phyloP scores from a whole-genome alignment of 2,329 filamentous ascomycete genomes.

The Alternaria solani region DNA sequence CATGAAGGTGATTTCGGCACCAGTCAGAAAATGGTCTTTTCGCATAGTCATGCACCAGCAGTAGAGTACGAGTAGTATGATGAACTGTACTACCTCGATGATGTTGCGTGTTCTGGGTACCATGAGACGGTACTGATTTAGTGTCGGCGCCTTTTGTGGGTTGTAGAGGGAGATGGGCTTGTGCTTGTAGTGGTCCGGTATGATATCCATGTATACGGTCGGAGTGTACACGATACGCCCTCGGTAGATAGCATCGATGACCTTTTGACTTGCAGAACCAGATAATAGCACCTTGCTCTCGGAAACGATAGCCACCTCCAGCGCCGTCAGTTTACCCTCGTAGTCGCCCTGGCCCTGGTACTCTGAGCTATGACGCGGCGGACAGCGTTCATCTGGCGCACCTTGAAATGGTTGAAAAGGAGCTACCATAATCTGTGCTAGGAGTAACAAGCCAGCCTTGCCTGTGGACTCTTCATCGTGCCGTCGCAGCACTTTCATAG shows the following conservation, averaged over 20 bases:
- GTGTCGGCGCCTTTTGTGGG: slow-evolving; percentile 74
- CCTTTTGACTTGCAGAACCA: slow-evolving; percentile 80
- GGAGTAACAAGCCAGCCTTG: slow-evolving; percentile 72
- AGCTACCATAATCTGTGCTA: slow-evolving; percentile 81
- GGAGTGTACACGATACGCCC: slow-evolving; percentile 84
- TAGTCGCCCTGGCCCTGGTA: slow-evolving; percentile 57
- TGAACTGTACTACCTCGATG: slow-evolving; percentile 77
- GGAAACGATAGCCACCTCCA: slow-evolving; percentile 84
- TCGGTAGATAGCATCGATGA: slow-evolving; percentile 83
- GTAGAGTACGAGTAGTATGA: slow-evolving; percentile 73
- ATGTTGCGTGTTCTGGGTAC: slow-evolving; percentile 80
- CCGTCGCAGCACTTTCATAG: slow-evolving; percentile 77
- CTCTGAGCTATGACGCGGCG: slow-evolving; percentile 61
- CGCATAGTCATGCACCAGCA: slow-evolving; percentile 75
- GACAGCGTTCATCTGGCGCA: slow-evolving; percentile 72
- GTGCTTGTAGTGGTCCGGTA: slow-evolving; percentile 86
- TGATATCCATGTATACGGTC: slow-evolving; percentile 80
- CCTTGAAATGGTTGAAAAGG: slow-evolving; percentile 88
- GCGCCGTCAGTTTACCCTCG: slow-evolving; percentile 72
- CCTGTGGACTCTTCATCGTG: slow-evolving; percentile 81
- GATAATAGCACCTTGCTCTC: slow-evolving; percentile 82
- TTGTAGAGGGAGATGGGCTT: slow-evolving; percentile 84
- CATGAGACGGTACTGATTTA: slow-evolving; percentile 86
- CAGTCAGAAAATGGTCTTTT: slow-evolving; percentile 64
- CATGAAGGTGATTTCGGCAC: slow-evolving; percentile 71